phyloP scores from a whole-genome alignment of 495 filamentous ascomycete species.

The Aspergillus homomorphus region DNA sequence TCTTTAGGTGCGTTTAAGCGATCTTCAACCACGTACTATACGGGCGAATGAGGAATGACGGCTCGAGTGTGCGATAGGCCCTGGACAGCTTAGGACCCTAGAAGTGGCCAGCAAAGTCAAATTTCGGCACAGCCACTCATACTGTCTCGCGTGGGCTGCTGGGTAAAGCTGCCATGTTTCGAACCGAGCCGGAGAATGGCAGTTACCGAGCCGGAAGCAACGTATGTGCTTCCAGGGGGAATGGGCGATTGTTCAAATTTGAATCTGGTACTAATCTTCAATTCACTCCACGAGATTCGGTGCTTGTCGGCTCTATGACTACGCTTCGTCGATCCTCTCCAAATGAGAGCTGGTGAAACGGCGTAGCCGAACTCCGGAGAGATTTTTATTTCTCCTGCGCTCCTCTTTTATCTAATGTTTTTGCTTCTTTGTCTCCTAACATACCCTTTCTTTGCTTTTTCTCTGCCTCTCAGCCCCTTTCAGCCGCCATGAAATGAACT shows the following conservation, averaged over 20 bases:
- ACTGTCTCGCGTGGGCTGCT: slow-evolving; percentile 13
- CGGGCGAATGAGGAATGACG: neutral
- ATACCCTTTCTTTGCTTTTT: neutral
- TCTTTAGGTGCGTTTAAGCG: neutral
- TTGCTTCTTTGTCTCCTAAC: neutral
- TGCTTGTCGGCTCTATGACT: slow-evolving; percentile 5
- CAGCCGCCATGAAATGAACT: slow-evolving; percentile 6
- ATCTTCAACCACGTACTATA: no score
- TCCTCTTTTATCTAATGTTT: neutral
- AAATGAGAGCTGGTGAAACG: slow-evolving; percentile 6
- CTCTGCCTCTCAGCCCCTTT: slow-evolving; percentile 5
- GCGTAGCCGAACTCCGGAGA: slow-evolving; percentile 1
- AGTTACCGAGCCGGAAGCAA: slow-evolving; percentile 9
- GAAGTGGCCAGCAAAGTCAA: neutral
- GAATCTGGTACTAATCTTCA: neutral
- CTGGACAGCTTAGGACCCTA: neutral
- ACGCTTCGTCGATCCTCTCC: slow-evolving; percentile 14
- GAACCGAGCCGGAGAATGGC: slow-evolving; percentile 22
- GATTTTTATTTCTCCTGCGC: neutral
- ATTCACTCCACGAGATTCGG: neutral
- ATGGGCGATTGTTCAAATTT: neutral
- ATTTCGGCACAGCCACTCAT: slow-evolving; percentile 2
- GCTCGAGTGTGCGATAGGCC: neutral
- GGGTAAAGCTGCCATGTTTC: slow-evolving; percentile 10
- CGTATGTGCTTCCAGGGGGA: neutral